Percentiles rank a stretch among this genome's conserved stretches.
Conservation (phyloP, 2,329 filamentous ascomycete genomes). For the Niveomyces coronatus region DNA sequence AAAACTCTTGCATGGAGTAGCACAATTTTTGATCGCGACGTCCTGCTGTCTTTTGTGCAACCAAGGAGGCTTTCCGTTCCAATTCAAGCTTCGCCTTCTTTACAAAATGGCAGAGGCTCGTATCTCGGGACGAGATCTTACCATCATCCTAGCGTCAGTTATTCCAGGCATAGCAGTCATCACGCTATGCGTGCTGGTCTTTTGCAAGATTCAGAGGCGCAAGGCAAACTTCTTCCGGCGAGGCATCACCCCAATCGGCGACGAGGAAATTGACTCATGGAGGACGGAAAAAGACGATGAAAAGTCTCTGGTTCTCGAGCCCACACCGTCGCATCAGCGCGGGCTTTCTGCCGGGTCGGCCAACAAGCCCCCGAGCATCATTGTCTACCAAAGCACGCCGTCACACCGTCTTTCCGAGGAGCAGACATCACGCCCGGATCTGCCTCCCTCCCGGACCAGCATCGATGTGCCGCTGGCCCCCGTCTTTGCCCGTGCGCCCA, state of each 20-base stretch:
- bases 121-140: slow-evolving; percentile 17
- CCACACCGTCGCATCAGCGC: slow-evolving; percentile 8
- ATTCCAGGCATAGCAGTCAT: slow-evolving; percentile 33
- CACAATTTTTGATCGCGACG: too few relatives aligned
- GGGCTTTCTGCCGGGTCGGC: slow-evolving; percentile 21
- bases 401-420: slow-evolving; percentile 19
- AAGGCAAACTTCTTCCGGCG: slow-evolving; percentile 37
- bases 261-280: slow-evolving; percentile 58
- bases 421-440: slow-evolving; percentile 17
- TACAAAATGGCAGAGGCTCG: slow-evolving; percentile 6
- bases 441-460: slow-evolving; percentile 30
- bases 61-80: too few relatives aligned
- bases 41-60: too few relatives aligned
- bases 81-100: neutral
- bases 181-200: slow-evolving; percentile 22
- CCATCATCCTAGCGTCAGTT: slow-evolving; percentile 43
- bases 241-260: slow-evolving; percentile 50
- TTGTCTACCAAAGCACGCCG: slow-evolving; percentile 37
- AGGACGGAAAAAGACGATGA: slow-evolving; percentile 30
- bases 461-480: slow-evolving; percentile 38
- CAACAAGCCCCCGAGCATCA: slow-evolving; percentile 41
- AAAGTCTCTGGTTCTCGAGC: slow-evolving; percentile 20
- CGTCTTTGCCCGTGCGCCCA: slow-evolving; percentile 49
- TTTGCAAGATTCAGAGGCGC: slow-evolving; percentile 30
- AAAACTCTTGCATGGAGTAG: too few relatives aligned